Evolutionary conservation across 768 basidiomycete genomes (phyloP), one percentile per base, ranked within the genome.

Genomic region (Piloderma croceum): DNA sequence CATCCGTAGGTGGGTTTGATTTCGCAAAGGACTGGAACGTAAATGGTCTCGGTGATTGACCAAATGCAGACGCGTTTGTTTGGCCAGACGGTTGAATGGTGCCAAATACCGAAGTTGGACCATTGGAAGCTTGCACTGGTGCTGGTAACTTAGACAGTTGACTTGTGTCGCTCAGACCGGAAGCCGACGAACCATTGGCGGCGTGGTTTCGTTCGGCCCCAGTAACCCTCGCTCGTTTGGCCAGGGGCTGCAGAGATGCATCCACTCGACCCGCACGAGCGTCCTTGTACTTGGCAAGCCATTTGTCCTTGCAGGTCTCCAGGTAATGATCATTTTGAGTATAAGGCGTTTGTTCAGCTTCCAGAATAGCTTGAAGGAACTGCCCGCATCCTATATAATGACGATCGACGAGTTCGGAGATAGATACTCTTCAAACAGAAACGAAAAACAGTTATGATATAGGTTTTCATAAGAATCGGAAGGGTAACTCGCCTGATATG

Each of bases 301-400:
- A 65, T 45, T 65, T 64, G 22, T 67, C 64, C 13, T 54, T 59
- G 5, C 45, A 49, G 1, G 54, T 45, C 6, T 52, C 34, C 7
- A 67, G 56, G 42, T 71, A 71, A 43, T 68, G 68, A 4, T 42
- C 47, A 41, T 72, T 74, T 47, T 66, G 68, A 6, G 71, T 73
- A 52, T 56, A 72, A 2, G 69, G 71, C 2, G 42, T 38, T 3
- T 27, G 24, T 52, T 76, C 76, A 2, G 62, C 43, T 10, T 45
- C 44, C 5, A 73, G 44, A 5, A 60, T 56, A 18, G 57, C 48
- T 19, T 44, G 42, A 18, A 75, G 38, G 18, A 58, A 44, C 3
- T 24, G 6, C 0, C 43, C 46, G 33, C 60, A 63, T 7, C 15
- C 23, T 3, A 24, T 41, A 5, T 48, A 45, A 20, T 59, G 58